Conservation (phyloP, 2,329 filamentous ascomycete genomes). For the Hirsutella rhossiliensis region DNA sequence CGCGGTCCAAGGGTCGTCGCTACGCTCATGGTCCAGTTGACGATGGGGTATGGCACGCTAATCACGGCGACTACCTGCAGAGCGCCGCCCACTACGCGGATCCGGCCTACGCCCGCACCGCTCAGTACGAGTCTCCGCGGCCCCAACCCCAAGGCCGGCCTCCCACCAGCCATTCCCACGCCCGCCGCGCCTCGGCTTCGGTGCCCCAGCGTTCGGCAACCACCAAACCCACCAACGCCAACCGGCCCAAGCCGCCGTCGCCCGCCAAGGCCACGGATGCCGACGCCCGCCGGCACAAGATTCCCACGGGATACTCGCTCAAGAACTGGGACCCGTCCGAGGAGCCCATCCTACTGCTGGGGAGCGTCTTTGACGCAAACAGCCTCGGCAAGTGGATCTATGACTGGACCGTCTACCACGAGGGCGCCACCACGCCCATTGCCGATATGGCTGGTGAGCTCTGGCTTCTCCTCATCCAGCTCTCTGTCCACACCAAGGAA, state of each 20-base stretch:
- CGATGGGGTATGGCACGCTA: slow-evolving; percentile 44
- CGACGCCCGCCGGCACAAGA: slow-evolving; percentile 54
- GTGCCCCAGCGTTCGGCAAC: slow-evolving; percentile 41
- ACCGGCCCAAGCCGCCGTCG: slow-evolving; percentile 17
- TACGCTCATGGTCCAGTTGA: slow-evolving; percentile 24
- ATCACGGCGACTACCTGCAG: slow-evolving; percentile 46
- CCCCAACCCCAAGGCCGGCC: slow-evolving; percentile 25
- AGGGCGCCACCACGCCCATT: slow-evolving; percentile 71
- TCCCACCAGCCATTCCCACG: slow-evolving; percentile 29
- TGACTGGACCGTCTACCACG: slow-evolving; percentile 93
- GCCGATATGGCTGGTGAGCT: slow-evolving; percentile 87
- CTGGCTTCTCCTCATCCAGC: slow-evolving; percentile 88
- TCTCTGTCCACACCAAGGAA: slow-evolving; percentile 87
- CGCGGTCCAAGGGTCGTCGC: slow-evolving; percentile 24
- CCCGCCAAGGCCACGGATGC: slow-evolving; percentile 40
- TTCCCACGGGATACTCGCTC: slow-evolving; percentile 81
- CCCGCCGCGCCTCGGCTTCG: slow-evolving; percentile 35
- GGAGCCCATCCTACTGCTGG: slow-evolving; percentile 84
- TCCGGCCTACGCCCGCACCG: slow-evolving; percentile 21
- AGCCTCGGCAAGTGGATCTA: slow-evolving; percentile 98
- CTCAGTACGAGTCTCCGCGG: slow-evolving; percentile 29
- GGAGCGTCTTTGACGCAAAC: slow-evolving; percentile 95
- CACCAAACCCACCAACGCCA: slow-evolving; percentile 27
- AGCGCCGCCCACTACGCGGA: slow-evolving; percentile 23
- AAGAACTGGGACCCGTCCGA: slow-evolving; percentile 98